Percentiles rank a stretch among this genome's conserved stretches.
Evolutionary conservation across 805 yeast genomes (phyloP).

Genomic region (Nakazawaea wyomingensis): DNA sequence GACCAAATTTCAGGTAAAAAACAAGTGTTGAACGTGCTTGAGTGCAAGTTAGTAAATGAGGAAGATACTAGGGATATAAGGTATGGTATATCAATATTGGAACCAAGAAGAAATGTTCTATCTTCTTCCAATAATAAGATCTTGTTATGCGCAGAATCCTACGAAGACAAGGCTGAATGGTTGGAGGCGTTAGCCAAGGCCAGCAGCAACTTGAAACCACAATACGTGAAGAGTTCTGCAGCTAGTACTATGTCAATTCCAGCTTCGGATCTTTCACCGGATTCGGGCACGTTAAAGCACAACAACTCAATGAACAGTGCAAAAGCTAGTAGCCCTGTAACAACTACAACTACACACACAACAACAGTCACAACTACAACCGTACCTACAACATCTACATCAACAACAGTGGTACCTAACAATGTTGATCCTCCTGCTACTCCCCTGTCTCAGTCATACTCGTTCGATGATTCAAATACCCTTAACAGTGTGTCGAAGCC

Average conservation of each 20-base stretch:
- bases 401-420: neutral
- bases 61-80: constrained; percentile 36
- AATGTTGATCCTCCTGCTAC: constrained; percentile 2
- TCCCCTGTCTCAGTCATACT: constrained; percentile 3
- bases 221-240: constrained; percentile 2
- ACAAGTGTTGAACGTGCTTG: constrained; percentile 49
- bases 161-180: constrained; percentile 73
- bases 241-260: constrained; percentile 3
- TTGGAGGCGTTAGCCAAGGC: constrained; percentile 31
- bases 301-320: constrained; percentile 2
- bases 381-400: neutral
- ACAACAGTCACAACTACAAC: neutral
- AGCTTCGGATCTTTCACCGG: constrained; percentile 3
- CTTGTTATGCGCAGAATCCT: constrained; percentile 73
- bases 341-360: neutral
- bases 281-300: neutral
- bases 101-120: constrained; percentile 31
- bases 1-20: constrained; percentile 6
- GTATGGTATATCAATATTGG: constrained; percentile 57
- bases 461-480: constrained; percentile 4
- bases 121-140: constrained; percentile 24
- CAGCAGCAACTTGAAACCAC: neutral
- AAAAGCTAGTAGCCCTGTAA: constrained; percentile 7
- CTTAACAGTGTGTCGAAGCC: constrained; percentile 8
- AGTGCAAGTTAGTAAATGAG: constrained; percentile 24